phyloP scores from a whole-genome alignment of 257 asterid genomes.

The Hygrophila difformis region DNA sequence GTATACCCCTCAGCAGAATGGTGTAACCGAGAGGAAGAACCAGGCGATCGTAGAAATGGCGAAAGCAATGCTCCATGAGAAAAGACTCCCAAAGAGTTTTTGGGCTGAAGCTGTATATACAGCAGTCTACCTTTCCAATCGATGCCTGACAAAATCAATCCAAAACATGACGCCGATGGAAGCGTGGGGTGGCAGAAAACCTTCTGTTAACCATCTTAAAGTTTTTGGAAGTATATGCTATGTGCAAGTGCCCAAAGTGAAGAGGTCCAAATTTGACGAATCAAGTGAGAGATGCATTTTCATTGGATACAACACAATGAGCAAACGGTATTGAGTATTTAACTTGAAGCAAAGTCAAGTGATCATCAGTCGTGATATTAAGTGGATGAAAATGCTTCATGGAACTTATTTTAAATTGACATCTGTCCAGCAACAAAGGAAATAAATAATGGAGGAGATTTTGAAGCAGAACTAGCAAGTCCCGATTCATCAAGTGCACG shows the following conservation, averaged over 20 bases:
- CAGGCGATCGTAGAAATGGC: conserved; percentile 1
- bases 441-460: too few relatives aligned
- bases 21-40: background rate
- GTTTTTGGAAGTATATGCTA: too few relatives aligned
- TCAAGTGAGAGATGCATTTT: background rate
- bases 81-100: background rate
- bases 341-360: too few relatives aligned
- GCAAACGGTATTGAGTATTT: too few relatives aligned
- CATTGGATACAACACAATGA: background rate
- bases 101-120: conserved; percentile 3
- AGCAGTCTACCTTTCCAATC: background rate
- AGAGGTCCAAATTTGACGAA: too few relatives aligned
- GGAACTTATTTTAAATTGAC: background rate
- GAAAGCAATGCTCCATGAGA: conserved; percentile 2
- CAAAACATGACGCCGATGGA: background rate
- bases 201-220: too few relatives aligned
- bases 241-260: too few relatives aligned
- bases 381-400: too few relatives aligned
- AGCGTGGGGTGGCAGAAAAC: conserved; percentile 2
- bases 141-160: background rate
- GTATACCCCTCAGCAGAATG: conserved; percentile 1
- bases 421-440: too few relatives aligned
- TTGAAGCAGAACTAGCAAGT: too few relatives aligned
- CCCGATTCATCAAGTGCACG: too few relatives aligned
- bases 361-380: too few relatives aligned